Conservation (phyloP, 805 yeast species). For the Candida vaughaniae region DNA sequence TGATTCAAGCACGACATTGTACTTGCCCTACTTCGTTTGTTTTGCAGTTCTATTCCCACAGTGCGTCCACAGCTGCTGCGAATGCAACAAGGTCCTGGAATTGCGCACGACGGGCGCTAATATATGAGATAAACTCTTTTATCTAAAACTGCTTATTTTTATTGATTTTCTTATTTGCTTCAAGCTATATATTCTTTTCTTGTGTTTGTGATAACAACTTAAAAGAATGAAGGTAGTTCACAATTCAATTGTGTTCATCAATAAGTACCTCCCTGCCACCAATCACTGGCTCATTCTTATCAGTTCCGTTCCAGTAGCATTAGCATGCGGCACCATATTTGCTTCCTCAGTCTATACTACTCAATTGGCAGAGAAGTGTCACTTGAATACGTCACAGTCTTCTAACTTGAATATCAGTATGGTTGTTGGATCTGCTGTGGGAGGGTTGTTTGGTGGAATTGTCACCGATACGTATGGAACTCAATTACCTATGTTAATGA, state of each 20-base stretch:
- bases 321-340: slow-evolving; percentile 34
- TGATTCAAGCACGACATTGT: neutral
- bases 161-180: neutral
- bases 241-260: slow-evolving; percentile 13
- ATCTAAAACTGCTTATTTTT: too few relatives aligned
- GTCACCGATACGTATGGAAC: slow-evolving; percentile 34
- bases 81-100: neutral
- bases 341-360: slow-evolving; percentile 34
- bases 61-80: neutral
- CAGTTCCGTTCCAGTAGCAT: slow-evolving; percentile 30
- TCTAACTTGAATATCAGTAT: slow-evolving; percentile 32
- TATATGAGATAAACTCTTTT: too few relatives aligned
- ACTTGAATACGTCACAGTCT: slow-evolving; percentile 25
- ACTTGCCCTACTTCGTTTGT: too few relatives aligned
- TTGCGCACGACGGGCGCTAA: too few relatives aligned
- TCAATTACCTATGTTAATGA: slow-evolving; percentile 30
- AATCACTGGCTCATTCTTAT: slow-evolving; percentile 26
- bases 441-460: slow-evolving; percentile 32
- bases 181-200: too few relatives aligned
- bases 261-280: slow-evolving; percentile 22
- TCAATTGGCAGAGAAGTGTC: slow-evolving; percentile 30
- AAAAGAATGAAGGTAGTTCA: slow-evolving; percentile 14
- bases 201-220: too few relatives aligned
- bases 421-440: slow-evolving; percentile 31
- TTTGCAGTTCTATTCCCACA: neutral